Conservation (phyloP, 306 rosid genomes). For the Citrullus mucosospermus region DNA sequence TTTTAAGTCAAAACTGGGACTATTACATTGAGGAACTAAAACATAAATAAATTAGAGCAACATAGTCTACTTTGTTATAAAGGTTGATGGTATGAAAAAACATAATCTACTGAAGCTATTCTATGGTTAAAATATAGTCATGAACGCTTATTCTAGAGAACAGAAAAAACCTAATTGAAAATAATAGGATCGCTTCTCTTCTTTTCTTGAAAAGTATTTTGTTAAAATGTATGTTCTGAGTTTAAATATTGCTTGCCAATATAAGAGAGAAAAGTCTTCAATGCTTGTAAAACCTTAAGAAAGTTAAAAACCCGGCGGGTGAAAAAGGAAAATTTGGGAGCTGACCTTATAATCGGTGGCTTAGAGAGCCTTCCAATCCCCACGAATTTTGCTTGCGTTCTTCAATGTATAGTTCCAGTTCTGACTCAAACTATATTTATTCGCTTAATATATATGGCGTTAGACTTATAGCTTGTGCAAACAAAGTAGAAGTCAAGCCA, state of each 20-base stretch:
- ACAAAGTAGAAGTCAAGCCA: neutral
- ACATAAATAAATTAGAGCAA: neutral
- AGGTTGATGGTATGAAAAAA: neutral
- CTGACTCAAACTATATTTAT: neutral
- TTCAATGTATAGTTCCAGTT: neutral
- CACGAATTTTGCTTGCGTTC: neutral
- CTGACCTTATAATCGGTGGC: neutral
- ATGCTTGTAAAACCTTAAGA: neutral
- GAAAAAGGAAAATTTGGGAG: neutral
- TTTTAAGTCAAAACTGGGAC: neutral
- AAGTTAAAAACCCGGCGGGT: neutral
- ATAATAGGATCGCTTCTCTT: neutral
- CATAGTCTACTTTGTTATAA: neutral
- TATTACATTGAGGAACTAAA: neutral
- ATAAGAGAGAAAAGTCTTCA: neutral
- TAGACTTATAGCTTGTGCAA: neutral
- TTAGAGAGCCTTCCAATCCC: neutral
- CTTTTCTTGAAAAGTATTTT: neutral
- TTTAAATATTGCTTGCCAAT: neutral
- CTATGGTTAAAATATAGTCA: neutral
- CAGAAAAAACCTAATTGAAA: neutral
- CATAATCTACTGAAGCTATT: neutral
- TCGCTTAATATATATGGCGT: neutral
- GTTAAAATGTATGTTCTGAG: neutral
- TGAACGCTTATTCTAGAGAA: neutral